Percentiles rank a stretch among this genome's conserved stretches.
These are phyloP conservation scores for Alternaria novae-zelandiae DNA, from an alignment of 2,329 filamentous ascomycete genomes.

Conservation along the genomic window DNA sequence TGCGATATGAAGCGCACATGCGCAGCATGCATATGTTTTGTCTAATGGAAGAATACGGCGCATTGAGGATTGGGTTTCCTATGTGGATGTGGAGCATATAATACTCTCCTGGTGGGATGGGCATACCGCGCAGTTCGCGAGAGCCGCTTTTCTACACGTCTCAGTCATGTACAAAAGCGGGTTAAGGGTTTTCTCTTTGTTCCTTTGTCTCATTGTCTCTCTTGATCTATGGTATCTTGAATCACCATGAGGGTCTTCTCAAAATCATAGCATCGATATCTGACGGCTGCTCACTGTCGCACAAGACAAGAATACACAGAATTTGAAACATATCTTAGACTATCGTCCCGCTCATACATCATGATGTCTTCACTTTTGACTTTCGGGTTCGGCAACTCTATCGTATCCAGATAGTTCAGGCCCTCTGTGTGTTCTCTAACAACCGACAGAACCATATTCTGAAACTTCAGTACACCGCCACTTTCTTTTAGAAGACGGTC, in stretches of 20 bases:
- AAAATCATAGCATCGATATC: constrained; percentile 24
- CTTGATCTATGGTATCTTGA: constrained; percentile 22
- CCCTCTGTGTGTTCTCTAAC: constrained; percentile 2
- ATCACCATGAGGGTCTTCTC: constrained; percentile 14
- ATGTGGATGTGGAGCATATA: constrained; percentile 21
- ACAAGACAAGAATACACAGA: constrained; percentile 29
- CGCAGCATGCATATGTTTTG: constrained; percentile 16
- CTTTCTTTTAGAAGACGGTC: constrained; percentile 3
- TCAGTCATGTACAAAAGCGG: constrained; percentile 43
- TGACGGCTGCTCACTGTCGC: constrained; percentile 17
- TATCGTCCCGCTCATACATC: background rate
- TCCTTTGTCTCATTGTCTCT: constrained; percentile 8
- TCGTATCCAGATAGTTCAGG: background rate
- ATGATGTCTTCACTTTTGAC: constrained; percentile 4
- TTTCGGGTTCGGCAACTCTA: background rate
- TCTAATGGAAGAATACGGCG: constrained; percentile 19
- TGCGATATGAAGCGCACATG: constrained; percentile 12
- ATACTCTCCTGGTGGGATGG: constrained; percentile 23
- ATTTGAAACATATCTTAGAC: constrained; percentile 30
- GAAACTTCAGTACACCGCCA: constrained; percentile 1
- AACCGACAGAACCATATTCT: background rate
- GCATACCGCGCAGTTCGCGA: constrained; percentile 22
- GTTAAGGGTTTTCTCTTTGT: constrained; percentile 20
- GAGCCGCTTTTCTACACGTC: constrained; percentile 15
- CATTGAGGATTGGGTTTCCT: constrained; percentile 14